Percentiles rank a stretch among this genome's conserved stretches.
phyloP scores from a whole-genome alignment of 768 basidiomycete species.

The Termitomyces sp. region DNA sequence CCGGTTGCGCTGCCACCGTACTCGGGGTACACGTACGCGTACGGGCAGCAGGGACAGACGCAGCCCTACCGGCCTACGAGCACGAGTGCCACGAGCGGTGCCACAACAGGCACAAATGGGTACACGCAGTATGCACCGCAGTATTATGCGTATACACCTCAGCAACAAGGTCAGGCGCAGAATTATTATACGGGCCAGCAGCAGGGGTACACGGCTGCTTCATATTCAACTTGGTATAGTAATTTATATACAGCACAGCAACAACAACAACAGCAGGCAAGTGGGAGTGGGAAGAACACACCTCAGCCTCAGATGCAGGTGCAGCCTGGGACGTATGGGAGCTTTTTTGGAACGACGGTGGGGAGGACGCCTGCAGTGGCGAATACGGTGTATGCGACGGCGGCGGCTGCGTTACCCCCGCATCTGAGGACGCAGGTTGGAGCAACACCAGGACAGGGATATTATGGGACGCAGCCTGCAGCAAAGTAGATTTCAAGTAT shows the following conservation, averaged over 20 bases:
- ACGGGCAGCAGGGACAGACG: conserved; percentile 18
- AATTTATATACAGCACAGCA: conserved; percentile 21
- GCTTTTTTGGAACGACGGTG: conserved; percentile 14
- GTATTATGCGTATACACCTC: conserved; percentile 14
- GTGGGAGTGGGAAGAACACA: conserved; percentile 37
- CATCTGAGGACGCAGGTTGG: too few species aligned
- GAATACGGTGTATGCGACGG: conserved; percentile 19
- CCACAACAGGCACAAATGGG: background rate
- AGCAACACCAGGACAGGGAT: conserved; percentile 13
- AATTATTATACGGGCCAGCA: conserved; percentile 31
- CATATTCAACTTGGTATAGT: conserved; percentile 28
- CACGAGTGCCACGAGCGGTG: background rate
- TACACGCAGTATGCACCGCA: conserved; percentile 27
- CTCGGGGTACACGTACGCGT: conserved; percentile 29
- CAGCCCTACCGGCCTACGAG: conserved; percentile 12
- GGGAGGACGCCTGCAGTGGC: conserved; percentile 20
- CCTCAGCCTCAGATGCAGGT: conserved; percentile 27
- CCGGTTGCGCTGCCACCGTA: conserved; percentile 22
- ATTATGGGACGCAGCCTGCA: conserved; percentile 16
- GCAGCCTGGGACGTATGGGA: conserved; percentile 18
- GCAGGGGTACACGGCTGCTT: conserved; percentile 25
- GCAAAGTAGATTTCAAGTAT: too few species aligned
- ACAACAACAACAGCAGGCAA: conserved; percentile 7
- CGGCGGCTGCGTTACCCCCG: too few species aligned
- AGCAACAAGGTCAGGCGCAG: conserved; percentile 17